Evolutionary conservation across 805 yeast genomes (phyloP), one percentile per base, ranked within the genome.

Genomic region (Vanderwaltozyma verrucispora): DNA sequence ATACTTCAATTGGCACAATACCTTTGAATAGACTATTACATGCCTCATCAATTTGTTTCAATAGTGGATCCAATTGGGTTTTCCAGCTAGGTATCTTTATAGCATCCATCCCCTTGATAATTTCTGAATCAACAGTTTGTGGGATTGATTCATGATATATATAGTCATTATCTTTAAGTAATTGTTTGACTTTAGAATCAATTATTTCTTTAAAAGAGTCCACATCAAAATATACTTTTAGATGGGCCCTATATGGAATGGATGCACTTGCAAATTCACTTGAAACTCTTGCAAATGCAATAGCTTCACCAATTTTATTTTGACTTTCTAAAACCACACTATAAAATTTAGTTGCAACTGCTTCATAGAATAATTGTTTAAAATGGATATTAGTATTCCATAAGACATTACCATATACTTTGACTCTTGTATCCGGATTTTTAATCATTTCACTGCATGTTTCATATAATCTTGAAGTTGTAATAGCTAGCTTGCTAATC

Each of bases 131-230:
- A 2, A 45, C 72, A 23, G 61, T 60, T 4, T 73, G 64, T 1
- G 96, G 95, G 12, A 88, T 64, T 1, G 67, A 50, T 16, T 81
- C 89, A 58, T 92, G 95, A 53, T 84, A 89, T 27, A 89, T 84
- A 49, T 76, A 80, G 54, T 89, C 96, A 51, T 89, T 89, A 53
- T 89, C 97, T 47, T 82, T 86, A 19, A 71, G 76, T 47, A 84
- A 48, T 2, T 57, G 48, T 20, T 55, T 56, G 12, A 64, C 44
- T 34, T 68, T 64, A 13, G 56, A 59, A 14, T 65, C 68, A 5
- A 57, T 44, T 3, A 59, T 39, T 3, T 60, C 53, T 28, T 59
- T 54, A 29, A 60, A 51, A 1, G 49, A 42, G 16, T 57, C 59
- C 27, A 52, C 52, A 35, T 65, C 68, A 23, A 47, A 58, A 8